These are phyloP conservation scores for Anastatica hierochuntica DNA, from an alignment of 345 rosid species.

Conservation along the genomic window DNA sequence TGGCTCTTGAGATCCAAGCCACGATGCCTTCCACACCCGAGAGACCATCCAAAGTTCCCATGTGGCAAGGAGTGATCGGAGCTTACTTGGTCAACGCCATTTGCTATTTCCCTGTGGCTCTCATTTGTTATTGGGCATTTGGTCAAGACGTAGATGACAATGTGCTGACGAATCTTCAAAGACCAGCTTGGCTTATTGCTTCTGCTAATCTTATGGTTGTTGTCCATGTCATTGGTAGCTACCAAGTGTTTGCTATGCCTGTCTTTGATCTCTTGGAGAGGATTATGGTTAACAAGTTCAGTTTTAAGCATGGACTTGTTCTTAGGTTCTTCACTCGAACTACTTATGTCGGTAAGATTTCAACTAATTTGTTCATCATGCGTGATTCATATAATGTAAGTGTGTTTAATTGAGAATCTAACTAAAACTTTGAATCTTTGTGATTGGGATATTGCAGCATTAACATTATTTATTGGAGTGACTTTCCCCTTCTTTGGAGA, in stretches of 20 bases:
- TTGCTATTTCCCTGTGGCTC: slow-evolving; percentile 92
- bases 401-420: not conserved
- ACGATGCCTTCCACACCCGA: slow-evolving; percentile 87
- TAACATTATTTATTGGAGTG: slow-evolving; percentile 73
- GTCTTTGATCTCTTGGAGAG: slow-evolving; percentile 72
- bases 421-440: not conserved
- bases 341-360: slow-evolving; percentile 64
- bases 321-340: slow-evolving; percentile 65
- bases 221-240: slow-evolving; percentile 88
- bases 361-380: not conserved
- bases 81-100: slow-evolving; percentile 78
- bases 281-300: slow-evolving; percentile 37
- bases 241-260: slow-evolving; percentile 97
- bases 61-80: slow-evolving; percentile 89
- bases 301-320: slow-evolving; percentile 46
- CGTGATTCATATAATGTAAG: too few species aligned
- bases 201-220: slow-evolving; percentile 93
- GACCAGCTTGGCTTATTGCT: slow-evolving; percentile 83
- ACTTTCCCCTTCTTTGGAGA: slow-evolving; percentile 95
- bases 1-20: slow-evolving; percentile 86
- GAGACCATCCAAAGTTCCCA: slow-evolving; percentile 66
- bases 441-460: slow-evolving; percentile 39
- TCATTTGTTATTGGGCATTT: slow-evolving; percentile 75
- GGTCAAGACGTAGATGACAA: slow-evolving; percentile 80
- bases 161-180: slow-evolving; percentile 49